Base-by-base conservation (phyloP, 441 rosid genomes). In the Breynia disticha region DNA sequence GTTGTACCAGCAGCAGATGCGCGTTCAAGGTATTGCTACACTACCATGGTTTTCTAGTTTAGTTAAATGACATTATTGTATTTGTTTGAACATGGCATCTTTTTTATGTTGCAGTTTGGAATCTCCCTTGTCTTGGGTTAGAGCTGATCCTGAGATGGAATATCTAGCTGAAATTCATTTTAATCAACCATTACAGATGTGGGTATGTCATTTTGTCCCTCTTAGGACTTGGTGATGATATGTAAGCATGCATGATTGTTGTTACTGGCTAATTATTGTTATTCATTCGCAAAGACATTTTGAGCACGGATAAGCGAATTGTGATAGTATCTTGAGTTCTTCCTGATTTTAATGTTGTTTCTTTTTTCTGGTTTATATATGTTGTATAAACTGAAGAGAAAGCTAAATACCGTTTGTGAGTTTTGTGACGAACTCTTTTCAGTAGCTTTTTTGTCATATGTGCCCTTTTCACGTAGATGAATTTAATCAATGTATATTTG, bases 101-200 rank as follows among this genome's bases (percentile, higher is more conserved):
- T 67, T 21, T 43, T 72, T 52, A 35, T 56, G 65, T 54, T 76
- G 79, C 83, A 93, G 99, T 68, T 72, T 82, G 62, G 99, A 93
- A 52, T 93, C 99, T 18, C 99, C 97, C 28, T 76, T 93, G 63
- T 77, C 81, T 48, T 93, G 99, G 97, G 82, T 93, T 64, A 81
- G 96, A 74, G 96, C 93, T 52, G 99, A 93, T 69, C 96, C 99
- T 28, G 99, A 93, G 74, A 89, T 93, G 93, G 99, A 93, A 72
- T 89, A 93, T 67, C 82, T 93, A 63, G 83, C 97, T 64, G 99
- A 89, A 79, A 75, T 89, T 78, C 93, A 93, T 68, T 81, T 89
- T 70, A 89, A 84, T 72, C 99, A 93, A 79, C 97, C 99, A 64
- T 80, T 89, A 51, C 99, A 86, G 81, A 93, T 89, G 99, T 93